These are phyloP conservation scores for Podila verticillata DNA, from an alignment of 192 early-diverging fungal species.

Conservation along the genomic window DNA sequence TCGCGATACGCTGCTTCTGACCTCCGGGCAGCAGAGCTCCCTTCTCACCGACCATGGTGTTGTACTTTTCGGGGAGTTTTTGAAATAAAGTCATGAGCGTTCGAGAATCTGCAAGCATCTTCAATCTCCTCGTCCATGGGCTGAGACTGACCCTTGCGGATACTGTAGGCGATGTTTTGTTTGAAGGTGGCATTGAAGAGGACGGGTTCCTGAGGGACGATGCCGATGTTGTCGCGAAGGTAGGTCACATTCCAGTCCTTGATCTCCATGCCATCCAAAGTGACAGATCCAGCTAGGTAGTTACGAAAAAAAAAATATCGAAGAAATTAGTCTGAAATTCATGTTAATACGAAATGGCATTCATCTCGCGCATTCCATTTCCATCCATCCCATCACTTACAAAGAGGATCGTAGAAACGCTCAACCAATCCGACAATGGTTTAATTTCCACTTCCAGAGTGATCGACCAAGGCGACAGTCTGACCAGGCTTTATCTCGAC, in stretches of 20 bases:
- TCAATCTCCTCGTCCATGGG: conserved; percentile 66
- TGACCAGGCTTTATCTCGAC: conserved; percentile 80
- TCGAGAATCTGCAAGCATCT: conserved; percentile 72
- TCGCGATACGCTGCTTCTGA: conserved; percentile 96
- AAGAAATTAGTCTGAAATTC: no score
- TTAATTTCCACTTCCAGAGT: conserved; percentile 84
- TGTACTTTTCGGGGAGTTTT: conserved; percentile 81
- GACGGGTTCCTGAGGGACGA: conserved; percentile 94
- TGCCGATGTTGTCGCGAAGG: conserved; percentile 88
- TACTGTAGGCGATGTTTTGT: conserved; percentile 83
- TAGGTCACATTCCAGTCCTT: conserved; percentile 84
- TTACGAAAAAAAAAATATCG: not conserved
- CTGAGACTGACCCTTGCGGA: conserved; percentile 53
- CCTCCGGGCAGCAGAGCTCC: conserved; percentile 88
- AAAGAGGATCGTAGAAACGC: conserved; percentile 79
- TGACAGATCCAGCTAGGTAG: conserved; percentile 66
- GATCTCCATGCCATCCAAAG: conserved; percentile 81
- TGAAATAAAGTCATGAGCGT: conserved; percentile 81
- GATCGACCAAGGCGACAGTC: conserved; percentile 90
- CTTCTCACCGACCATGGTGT: conserved; percentile 90
- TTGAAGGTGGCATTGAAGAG: conserved; percentile 84
- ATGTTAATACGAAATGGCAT: no score
- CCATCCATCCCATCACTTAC: no score
- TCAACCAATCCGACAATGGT: conserved; percentile 79
- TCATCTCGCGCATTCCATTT: no score